phyloP scores from a whole-genome alignment of 163 green algal species.

The Scenedesmus sp. region DNA sequence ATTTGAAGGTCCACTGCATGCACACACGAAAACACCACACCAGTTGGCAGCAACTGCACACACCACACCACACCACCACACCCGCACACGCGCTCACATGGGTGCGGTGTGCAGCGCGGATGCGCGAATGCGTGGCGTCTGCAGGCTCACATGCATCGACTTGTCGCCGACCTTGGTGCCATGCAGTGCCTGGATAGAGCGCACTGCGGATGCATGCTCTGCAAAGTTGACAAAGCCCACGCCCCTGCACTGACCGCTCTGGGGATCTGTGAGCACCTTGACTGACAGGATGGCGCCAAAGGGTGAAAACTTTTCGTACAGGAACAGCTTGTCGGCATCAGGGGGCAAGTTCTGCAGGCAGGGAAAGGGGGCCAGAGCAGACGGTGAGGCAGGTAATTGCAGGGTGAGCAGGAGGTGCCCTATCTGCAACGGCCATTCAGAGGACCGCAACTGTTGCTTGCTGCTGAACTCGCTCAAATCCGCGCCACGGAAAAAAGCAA shows the following conservation, averaged over 20 bases:
- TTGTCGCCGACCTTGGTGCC: constrained; percentile 56
- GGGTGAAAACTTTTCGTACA: constrained; percentile 63
- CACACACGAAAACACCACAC: too few species aligned
- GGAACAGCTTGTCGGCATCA: constrained; percentile 62
- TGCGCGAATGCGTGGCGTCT: constrained; percentile 54
- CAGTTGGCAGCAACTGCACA: neutral
- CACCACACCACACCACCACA: neutral
- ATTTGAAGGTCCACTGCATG: neutral
- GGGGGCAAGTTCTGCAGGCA: constrained; percentile 50
- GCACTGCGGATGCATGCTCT: constrained; percentile 39
- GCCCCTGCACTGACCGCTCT: constrained; percentile 52
- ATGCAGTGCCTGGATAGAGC: constrained; percentile 42
- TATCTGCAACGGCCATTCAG: too few species aligned
- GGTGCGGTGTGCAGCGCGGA: constrained; percentile 18
- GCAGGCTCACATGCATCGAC: constrained; percentile 63
- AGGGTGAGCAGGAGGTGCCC: too few species aligned
- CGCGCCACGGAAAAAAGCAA: too few species aligned
- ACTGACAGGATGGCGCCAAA: constrained; percentile 61
- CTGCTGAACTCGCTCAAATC: too few species aligned
- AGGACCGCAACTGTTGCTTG: too few species aligned
- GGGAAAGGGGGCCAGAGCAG: neutral
- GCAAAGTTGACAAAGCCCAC: constrained; percentile 63
- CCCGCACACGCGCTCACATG: neutral
- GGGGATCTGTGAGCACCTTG: constrained; percentile 59
- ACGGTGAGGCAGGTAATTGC: neutral